Evolutionary conservation across 192 early-diverging fungal genomes (phyloP).

Genomic region (Podochytrium sp.): DNA sequence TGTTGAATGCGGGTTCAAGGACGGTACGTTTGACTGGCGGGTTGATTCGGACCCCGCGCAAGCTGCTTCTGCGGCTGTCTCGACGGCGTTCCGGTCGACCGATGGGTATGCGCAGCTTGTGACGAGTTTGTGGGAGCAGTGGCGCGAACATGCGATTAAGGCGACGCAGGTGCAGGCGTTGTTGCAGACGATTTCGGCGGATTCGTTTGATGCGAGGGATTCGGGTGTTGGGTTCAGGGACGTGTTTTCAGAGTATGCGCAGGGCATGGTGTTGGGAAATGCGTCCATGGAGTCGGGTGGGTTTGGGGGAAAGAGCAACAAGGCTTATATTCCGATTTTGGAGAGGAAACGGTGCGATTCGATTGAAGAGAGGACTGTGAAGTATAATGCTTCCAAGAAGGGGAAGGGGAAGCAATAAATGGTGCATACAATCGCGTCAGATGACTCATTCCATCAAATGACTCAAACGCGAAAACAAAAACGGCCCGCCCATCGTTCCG

Average conservation of each 20-base stretch:
- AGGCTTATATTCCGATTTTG: conserved; percentile 40
- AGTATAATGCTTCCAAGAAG: conserved; percentile 25
- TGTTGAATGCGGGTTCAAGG: conserved; percentile 80
- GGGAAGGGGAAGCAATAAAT: too few relatives aligned
- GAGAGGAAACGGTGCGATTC: conserved; percentile 39
- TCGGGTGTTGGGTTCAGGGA: neutral
- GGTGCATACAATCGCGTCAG: too few relatives aligned
- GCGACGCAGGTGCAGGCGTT: conserved; percentile 22
- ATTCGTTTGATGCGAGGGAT: neutral
- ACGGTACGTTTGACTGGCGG: conserved; percentile 40
- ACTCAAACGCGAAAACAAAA: too few relatives aligned
- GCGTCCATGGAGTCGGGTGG: neutral
- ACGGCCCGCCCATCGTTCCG: too few relatives aligned
- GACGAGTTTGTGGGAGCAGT: conserved; percentile 15
- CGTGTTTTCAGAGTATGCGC: conserved; percentile 7
- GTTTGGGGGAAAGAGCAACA: conserved; percentile 21
- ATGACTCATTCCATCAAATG: too few relatives aligned
- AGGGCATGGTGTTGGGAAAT: conserved; percentile 6
- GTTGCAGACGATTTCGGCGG: neutral
- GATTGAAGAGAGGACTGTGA: conserved; percentile 34
- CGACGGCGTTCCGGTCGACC: neutral
- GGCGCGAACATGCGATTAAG: conserved; percentile 36
- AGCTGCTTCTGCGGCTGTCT: neutral
- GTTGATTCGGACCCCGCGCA: neutral
- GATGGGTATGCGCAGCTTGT: conserved; percentile 19